phyloP scores from a whole-genome alignment of 1,284 basidiomycete genomes.

The Puccinia novopanici region DNA sequence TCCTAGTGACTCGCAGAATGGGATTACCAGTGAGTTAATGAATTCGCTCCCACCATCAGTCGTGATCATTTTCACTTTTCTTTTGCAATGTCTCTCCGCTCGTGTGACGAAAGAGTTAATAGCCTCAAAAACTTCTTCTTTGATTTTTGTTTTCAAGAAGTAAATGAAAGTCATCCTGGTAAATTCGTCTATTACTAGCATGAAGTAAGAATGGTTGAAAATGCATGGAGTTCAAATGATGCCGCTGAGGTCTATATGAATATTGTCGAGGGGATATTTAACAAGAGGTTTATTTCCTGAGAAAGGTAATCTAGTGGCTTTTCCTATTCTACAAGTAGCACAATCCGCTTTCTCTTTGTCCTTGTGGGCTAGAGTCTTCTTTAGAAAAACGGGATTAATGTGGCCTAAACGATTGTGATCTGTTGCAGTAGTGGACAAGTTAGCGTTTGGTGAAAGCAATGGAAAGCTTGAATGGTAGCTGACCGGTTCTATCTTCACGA shows the following conservation, averaged over 20 bases:
- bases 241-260: no score
- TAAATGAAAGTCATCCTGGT: not conserved
- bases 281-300: not conserved
- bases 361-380: not conserved
- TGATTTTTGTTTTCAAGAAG: conserved; percentile 3
- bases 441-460: not conserved
- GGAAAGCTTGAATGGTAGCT: not conserved
- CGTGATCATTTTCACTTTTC: conserved; percentile 3
- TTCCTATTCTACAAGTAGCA: not conserved
- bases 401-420: conserved; percentile 21
- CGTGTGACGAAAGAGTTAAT: not conserved
- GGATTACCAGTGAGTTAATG: not conserved
- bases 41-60: conserved; percentile 18
- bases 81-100: not conserved
- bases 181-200: not conserved
- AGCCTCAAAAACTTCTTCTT: conserved; percentile 11
- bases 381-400: not conserved
- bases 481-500: conserved; percentile 4
- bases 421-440: not conserved
- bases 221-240: no score
- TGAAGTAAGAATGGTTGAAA: no score
- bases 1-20: not conserved
- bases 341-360: not conserved
- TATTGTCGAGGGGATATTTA: not conserved
- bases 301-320: not conserved